A percentile compares a stretch with the other conserved stretches of the same genome.
phyloP scores from a whole-genome alignment of 805 yeast species.

The Metschnikowia koreensis region DNA sequence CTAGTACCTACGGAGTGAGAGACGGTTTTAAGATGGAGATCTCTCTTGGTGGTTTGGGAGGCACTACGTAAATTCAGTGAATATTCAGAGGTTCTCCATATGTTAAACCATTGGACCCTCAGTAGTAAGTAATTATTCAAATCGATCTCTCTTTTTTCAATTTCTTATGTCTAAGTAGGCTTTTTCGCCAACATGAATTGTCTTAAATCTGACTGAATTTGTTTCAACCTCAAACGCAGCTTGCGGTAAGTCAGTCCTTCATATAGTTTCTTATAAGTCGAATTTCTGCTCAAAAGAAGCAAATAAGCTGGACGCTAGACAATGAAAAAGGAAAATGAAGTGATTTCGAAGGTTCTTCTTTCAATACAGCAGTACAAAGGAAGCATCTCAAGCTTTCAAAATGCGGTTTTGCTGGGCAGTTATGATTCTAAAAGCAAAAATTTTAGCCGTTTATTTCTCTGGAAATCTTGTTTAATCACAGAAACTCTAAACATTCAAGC shows the following conservation, averaged over 20 bases:
- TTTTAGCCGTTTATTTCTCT: constrained; percentile 34
- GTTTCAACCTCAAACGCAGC: neutral
- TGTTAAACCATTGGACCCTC: no score
- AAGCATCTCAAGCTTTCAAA: constrained; percentile 24
- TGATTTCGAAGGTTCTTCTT: constrained; percentile 35
- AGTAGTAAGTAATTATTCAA: no score
- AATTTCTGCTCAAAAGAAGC: neutral
- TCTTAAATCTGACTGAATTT: no score
- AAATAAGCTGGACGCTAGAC: neutral
- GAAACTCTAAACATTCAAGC: constrained; percentile 32
- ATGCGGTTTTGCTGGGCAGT: constrained; percentile 29
- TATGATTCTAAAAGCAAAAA: constrained; percentile 23
- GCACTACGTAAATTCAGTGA: neutral
- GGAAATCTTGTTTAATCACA: constrained; percentile 39
- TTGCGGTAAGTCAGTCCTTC: neutral
- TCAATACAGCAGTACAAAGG: constrained; percentile 38
- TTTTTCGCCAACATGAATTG: no score
- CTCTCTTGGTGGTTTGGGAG: constrained; percentile 34
- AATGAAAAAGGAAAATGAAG: constrained; percentile 33
- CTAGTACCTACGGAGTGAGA: constrained; percentile 26
- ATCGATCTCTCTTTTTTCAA: no score
- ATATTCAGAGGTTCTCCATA: no score
- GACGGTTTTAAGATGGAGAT: constrained; percentile 40
- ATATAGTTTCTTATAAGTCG: neutral
- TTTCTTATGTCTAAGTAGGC: no score